These are phyloP conservation scores for Fragaria vesca DNA, from an alignment of 306 rosid species.

Conservation along the genomic window DNA sequence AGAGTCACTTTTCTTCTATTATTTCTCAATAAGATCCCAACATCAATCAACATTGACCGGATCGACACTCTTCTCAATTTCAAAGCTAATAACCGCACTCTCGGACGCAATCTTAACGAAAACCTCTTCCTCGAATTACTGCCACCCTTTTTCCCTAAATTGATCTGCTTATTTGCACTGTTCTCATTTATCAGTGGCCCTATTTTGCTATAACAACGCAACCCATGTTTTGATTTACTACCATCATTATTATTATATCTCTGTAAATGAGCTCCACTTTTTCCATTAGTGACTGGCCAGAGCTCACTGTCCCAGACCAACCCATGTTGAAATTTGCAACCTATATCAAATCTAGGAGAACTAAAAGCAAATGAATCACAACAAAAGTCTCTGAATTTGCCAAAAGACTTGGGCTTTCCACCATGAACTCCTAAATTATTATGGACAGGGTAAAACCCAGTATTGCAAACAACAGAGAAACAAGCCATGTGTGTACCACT, in stretches of 20 bases:
- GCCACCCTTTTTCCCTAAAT: conserved; percentile 39
- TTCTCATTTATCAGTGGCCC: conserved; percentile 52
- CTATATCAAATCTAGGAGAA: conserved; percentile 32
- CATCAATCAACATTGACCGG: conserved; percentile 48
- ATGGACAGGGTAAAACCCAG: conserved; percentile 39
- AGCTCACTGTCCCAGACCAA: conserved; percentile 35
- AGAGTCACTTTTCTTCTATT: conserved; percentile 55
- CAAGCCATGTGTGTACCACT: conserved; percentile 53
- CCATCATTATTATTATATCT: conserved; percentile 39
- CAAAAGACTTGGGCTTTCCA: conserved; percentile 42
- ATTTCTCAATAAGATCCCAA: conserved; percentile 52
- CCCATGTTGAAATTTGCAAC: conserved; percentile 36
- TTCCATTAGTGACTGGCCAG: conserved; percentile 27
- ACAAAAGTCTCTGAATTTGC: conserved; percentile 39
- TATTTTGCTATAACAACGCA: conserved; percentile 43
- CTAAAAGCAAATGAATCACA: conserved; percentile 36
- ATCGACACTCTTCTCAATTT: conserved; percentile 59
- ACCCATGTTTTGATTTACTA: conserved; percentile 43
- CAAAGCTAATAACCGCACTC: conserved; percentile 59
- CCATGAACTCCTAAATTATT: conserved; percentile 30
- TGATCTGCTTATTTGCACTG: conserved; percentile 38
- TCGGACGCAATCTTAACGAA: conserved; percentile 74
- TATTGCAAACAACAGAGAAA: conserved; percentile 54
- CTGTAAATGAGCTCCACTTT: conserved; percentile 30
- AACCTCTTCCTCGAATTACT: conserved; percentile 50